A percentile compares a stretch with the other conserved stretches of the same genome.
Conservation (phyloP, 2,329 filamentous ascomycete genomes). For the Fusarium piperis region DNA sequence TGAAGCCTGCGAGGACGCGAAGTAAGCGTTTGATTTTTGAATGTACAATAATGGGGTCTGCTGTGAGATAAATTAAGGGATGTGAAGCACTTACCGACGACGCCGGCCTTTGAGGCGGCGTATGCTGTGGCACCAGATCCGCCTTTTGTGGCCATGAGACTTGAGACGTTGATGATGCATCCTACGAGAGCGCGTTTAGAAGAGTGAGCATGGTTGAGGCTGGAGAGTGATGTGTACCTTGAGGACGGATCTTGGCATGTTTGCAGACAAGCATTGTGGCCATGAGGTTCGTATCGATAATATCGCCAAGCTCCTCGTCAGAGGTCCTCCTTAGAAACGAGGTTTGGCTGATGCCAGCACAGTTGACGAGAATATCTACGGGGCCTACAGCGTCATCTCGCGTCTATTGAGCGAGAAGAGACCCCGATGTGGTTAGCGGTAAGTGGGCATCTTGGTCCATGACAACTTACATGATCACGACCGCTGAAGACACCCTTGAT, state of each 20-base stretch:
- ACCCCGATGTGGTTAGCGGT: neutral
- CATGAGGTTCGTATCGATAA: slow-evolving; percentile 77
- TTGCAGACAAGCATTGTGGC: slow-evolving; percentile 72
- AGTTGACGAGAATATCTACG: slow-evolving; percentile 76
- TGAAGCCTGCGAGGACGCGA: slow-evolving; percentile 64
- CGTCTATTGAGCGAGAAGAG: neutral
- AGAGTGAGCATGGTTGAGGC: neutral
- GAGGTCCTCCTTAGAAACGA: slow-evolving; percentile 68
- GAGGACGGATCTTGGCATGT: slow-evolving; percentile 48
- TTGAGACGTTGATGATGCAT: slow-evolving; percentile 85
- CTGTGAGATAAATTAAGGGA: slow-evolving; percentile 24
- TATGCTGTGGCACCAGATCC: slow-evolving; percentile 78
- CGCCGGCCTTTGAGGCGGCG: slow-evolving; percentile 81
- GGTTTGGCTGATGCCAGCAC: slow-evolving; percentile 77
- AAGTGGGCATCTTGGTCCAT: neutral
- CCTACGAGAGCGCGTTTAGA: slow-evolving; percentile 47
- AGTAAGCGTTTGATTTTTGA: slow-evolving; percentile 29
- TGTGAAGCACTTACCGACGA: slow-evolving; percentile 66
- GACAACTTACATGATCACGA: slow-evolving; percentile 20
- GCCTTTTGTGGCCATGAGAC: slow-evolving; percentile 75
- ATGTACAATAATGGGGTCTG: slow-evolving; percentile 37
- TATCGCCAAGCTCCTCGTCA: slow-evolving; percentile 59
- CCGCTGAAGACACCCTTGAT: slow-evolving; percentile 46
- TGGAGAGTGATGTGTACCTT: slow-evolving; percentile 40
- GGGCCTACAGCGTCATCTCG: slow-evolving; percentile 42